Conservation (phyloP, 176 grass and related monocot genomes). For the Guadua angustifolia region DNA sequence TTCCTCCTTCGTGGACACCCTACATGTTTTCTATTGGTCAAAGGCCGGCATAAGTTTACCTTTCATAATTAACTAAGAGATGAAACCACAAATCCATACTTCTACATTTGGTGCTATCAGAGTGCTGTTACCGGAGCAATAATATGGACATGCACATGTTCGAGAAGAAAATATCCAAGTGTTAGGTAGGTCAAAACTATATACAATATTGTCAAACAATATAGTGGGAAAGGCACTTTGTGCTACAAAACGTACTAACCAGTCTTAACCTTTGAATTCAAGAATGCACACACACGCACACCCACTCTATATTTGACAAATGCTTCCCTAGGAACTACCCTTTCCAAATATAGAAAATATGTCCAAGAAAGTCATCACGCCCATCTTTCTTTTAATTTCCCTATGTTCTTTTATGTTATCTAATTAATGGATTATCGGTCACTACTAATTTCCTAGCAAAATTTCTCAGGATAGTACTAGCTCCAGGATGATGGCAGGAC, state of each 20-base stretch:
- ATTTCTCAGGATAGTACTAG: constrained; percentile 45
- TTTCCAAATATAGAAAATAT: not conserved
- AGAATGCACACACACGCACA: not conserved
- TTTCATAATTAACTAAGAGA: not conserved
- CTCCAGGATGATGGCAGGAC: constrained; percentile 25
- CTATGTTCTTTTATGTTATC: not conserved
- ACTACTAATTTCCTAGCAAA: constrained; percentile 37
- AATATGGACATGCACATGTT: not conserved
- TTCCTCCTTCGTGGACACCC: not conserved
- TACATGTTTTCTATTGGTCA: constrained; percentile 25
- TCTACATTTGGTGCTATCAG: constrained; percentile 3
- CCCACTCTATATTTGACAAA: not conserved
- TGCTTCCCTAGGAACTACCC: not conserved
- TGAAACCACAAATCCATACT: not conserved
- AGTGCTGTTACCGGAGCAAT: not conserved
- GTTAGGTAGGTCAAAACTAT: constrained; percentile 8
- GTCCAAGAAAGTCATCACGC: constrained; percentile 11
- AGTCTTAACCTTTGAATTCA: not conserved
- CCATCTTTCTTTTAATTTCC: not conserved
- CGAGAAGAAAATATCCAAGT: not conserved
- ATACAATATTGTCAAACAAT: not conserved
- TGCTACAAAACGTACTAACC: not conserved
- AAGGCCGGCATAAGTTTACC: constrained; percentile 2
- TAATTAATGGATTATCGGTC: not conserved
- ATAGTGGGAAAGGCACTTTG: constrained; percentile 20